phyloP scores from a whole-genome alignment of 768 basidiomycete species.

The Lanmaoa rubissima region DNA sequence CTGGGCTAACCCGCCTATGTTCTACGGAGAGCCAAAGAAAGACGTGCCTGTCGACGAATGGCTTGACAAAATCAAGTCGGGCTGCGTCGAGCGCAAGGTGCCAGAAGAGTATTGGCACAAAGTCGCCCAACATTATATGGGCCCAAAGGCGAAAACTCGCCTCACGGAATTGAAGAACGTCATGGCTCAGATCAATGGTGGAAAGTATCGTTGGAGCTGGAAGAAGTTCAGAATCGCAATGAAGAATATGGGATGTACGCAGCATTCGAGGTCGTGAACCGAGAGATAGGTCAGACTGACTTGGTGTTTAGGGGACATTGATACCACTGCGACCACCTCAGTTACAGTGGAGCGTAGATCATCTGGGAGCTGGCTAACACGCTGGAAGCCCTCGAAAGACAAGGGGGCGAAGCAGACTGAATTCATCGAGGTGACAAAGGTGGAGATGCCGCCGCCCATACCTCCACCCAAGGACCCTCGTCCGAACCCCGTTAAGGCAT shows the following conservation, averaged over 20 bases:
- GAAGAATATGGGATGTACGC: conserved; percentile 79
- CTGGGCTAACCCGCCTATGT: conserved; percentile 67
- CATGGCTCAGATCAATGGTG: conserved; percentile 70
- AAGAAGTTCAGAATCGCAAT: conserved; percentile 79
- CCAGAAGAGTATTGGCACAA: conserved; percentile 84
- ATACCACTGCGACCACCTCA: conserved; percentile 54
- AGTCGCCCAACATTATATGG: conserved; percentile 75
- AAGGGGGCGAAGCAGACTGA: conserved; percentile 32
- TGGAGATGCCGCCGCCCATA: conserved; percentile 14
- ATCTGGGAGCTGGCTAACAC: conserved; percentile 49
- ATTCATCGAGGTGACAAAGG: conserved; percentile 31
- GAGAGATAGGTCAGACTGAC: conserved; percentile 1
- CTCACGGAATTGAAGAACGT: conserved; percentile 71
- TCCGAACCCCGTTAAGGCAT: conserved; percentile 35
- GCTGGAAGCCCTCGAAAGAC: conserved; percentile 44
- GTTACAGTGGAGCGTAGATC: conserved; percentile 55
- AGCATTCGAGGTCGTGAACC: neutral
- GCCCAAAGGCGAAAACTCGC: conserved; percentile 61
- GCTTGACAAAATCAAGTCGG: conserved; percentile 67
- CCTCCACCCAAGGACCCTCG: conserved; percentile 32
- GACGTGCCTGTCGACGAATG: conserved; percentile 71
- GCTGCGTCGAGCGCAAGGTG: conserved; percentile 67
- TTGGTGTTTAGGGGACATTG: conserved; percentile 59
- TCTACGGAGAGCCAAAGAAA: conserved; percentile 66
- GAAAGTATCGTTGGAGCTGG: conserved; percentile 81